Evolutionary conservation across 2,329 filamentous ascomycete species (phyloP).

Genomic region (Hymenoscyphus linearis): DNA sequence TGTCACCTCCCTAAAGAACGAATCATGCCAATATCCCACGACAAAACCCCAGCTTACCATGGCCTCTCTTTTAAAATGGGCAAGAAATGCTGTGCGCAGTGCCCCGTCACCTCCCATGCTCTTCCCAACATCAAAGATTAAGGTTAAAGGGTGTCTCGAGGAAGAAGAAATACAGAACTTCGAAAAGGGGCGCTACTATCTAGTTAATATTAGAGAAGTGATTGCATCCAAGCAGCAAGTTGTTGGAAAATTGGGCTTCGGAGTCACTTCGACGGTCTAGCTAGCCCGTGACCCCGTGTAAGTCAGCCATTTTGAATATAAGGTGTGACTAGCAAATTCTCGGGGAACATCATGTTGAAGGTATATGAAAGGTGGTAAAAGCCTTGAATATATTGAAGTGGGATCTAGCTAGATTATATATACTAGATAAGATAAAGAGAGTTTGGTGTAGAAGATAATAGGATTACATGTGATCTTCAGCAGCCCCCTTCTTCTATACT

Average conservation of each 20-base stretch:
- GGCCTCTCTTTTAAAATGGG: background rate
- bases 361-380: too few species aligned
- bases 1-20: too few species aligned
- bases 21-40: too few species aligned
- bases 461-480: too few species aligned
- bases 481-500: too few species aligned
- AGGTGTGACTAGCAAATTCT: too few species aligned
- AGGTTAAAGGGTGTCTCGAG: constrained; percentile 6
- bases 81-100: background rate
- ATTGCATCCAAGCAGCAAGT: constrained; percentile 20
- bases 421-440: too few species aligned
- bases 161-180: constrained; percentile 15
- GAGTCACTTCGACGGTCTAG: constrained; percentile 18
- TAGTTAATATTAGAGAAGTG: constrained; percentile 18
- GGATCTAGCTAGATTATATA: too few species aligned
- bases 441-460: too few species aligned
- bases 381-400: too few species aligned
- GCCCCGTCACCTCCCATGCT: background rate
- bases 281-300: constrained; percentile 17
- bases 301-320: too few species aligned
- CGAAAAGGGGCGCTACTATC: constrained; percentile 14
- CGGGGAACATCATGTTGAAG: too few species aligned
- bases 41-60: background rate
- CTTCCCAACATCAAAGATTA: background rate
- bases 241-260: constrained; percentile 20